phyloP scores from a whole-genome alignment of 805 yeast genomes.

The Barnettozyma botsteinii region DNA sequence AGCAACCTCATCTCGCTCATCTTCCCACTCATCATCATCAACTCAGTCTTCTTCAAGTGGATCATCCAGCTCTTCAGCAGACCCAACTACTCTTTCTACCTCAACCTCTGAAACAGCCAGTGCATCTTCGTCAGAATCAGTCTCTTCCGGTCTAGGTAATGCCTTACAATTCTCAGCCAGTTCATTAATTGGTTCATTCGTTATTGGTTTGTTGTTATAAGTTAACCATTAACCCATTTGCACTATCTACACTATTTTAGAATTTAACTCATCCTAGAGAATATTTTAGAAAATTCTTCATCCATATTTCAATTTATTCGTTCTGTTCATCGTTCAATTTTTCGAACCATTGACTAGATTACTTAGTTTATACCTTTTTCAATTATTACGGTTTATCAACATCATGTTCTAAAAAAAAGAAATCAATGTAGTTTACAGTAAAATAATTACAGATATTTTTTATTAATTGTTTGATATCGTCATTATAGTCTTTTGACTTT shows the following conservation, averaged over 20 bases:
- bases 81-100: slow-evolving; percentile 21
- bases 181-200: slow-evolving; percentile 1
- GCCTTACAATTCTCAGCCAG: neutral
- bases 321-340: too few relatives aligned
- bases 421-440: too few relatives aligned
- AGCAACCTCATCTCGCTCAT: slow-evolving; percentile 17
- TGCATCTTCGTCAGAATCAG: slow-evolving; percentile 10
- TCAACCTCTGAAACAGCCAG: slow-evolving; percentile 6
- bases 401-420: neutral
- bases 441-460: too few relatives aligned
- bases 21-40: slow-evolving; percentile 3
- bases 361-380: neutral
- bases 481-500: slow-evolving; percentile 6
- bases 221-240: neutral
- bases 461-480: neutral
- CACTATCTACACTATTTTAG: too few relatives aligned
- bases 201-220: slow-evolving; percentile 3
- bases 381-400: too few relatives aligned
- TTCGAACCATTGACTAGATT: too few relatives aligned
- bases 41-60: neutral
- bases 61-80: slow-evolving; percentile 6
- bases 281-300: neutral
- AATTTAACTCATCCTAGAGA: too few relatives aligned
- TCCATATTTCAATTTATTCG: too few relatives aligned
- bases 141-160: slow-evolving; percentile 5